Base-by-base conservation (phyloP, 352 stramenopile species). In the Globisporangium nodosum region DNA sequence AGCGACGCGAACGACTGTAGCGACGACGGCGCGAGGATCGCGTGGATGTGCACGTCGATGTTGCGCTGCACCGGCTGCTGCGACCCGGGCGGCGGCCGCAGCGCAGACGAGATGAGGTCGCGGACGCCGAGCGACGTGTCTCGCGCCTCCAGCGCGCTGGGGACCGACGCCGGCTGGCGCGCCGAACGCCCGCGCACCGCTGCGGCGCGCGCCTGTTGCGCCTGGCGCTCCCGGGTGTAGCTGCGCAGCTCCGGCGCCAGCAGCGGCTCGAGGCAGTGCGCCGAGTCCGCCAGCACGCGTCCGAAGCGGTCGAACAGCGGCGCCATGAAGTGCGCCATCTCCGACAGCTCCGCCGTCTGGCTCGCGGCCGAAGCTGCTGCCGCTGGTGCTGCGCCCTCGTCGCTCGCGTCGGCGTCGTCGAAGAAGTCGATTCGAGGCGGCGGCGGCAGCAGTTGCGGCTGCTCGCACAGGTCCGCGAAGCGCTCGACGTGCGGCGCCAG, bases 1-100 rank as follows among this genome's bases (percentile, higher is more conserved):
- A 84, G 60, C 2, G 73, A 76, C 3, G 81, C 73, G n/a, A 92
- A 68, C 3, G 78, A 88, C 6, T 78, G 81, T 3, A 92, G 49
- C 0, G 85, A 91, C 3, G 78, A 82, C 21, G 85, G 82, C 11
- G 85, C 76, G 7, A 95, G 77, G 49, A 95, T 92, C 2, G 85
- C 85, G 55, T 95, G 85, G 33, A 95, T 95, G 63, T 95, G 85
- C 3, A 95, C 84, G 60, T 95, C 85, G 46, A 95, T 92, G 49
- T 72, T 92, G 18, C 81, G 81, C 49, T 80, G 76, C 2, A 63
- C 61, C 35, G 73, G 63, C 24, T 50, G 63, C 24, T 50, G 65
- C 0, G 66, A 35, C 6, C 87, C 78, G 6, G 35, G 64, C 8
- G 56, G 50, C 16, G 57, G 47, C 9, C 49, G 68, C 11, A 66